These are phyloP conservation scores for Hansenula sp. DNA, from an alignment of 1,139 yeast species.

Conservation along the genomic window DNA sequence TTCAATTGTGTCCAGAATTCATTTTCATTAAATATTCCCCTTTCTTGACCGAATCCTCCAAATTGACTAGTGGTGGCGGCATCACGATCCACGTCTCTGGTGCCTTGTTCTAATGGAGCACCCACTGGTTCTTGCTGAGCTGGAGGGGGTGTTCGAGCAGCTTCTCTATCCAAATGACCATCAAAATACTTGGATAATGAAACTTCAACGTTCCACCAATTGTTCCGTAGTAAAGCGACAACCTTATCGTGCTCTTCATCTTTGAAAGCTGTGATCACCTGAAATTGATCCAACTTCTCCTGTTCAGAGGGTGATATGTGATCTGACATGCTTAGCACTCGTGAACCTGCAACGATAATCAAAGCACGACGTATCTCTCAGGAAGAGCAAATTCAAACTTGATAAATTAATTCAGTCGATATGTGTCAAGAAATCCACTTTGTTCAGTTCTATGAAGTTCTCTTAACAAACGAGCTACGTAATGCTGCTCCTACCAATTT, in stretches of 20 bases:
- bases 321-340: constrained; percentile 10
- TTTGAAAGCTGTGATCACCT: constrained; percentile 31
- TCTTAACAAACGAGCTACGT: neutral
- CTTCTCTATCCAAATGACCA: constrained; percentile 26
- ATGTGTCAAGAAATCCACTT: neutral
- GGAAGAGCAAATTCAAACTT: no score
- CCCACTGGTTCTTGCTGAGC: constrained; percentile 2
- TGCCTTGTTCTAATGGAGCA: neutral
- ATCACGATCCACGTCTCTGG: no score
- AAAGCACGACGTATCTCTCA: no score
- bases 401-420: no score
- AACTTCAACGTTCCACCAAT: constrained; percentile 35
- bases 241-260: constrained; percentile 31
- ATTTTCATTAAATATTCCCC: neutral
- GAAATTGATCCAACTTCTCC: constrained; percentile 34
- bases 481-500: neutral
- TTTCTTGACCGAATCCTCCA: neutral
- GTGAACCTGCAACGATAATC: no score
- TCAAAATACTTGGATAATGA: constrained; percentile 36
- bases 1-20: constrained; percentile 3
- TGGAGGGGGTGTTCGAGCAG: constrained; percentile 18
- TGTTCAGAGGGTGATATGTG: constrained; percentile 33
- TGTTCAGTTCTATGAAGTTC: neutral
- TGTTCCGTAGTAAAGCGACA: constrained; percentile 28
- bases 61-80: neutral